Base-by-base conservation (phyloP, 2,329 filamentous ascomycete genomes). In the Botrytis squamosa region DNA sequence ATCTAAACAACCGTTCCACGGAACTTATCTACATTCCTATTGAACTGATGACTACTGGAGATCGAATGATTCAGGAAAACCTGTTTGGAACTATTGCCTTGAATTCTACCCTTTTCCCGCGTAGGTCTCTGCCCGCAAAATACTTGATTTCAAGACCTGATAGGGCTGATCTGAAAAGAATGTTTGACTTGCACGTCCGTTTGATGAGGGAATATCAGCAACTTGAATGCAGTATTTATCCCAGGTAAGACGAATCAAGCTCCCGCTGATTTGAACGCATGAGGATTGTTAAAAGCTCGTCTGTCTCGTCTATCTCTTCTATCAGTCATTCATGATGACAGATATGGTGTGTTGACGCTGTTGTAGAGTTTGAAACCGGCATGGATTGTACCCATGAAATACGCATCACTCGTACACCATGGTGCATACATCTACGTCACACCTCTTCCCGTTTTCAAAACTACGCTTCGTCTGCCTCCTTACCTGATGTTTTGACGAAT, bases 401-500 rank as follows among this genome's bases (percentile, higher is more conserved):
- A 12, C 4, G 9, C 46, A 52, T 12, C 22, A 52, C 22, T 25
- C 22, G 46, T 25, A 16, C 2, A 52, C 0, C 49, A 52, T 52
- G 25, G 25, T 12, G 12, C 10, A 12, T n/a, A 3, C 12, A 52
- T 52, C 25, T n/a, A 14, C 12, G 25, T 52, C 25, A 12, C 22
- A 52, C 14, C 4, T n/a, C 25, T n/a, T 0, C 10, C 25, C 10
- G 2, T n/a, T n/a, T 6, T 5, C 25, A 3, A 14, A 7, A n/a
- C 49, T 9, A n/a, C 25, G 49, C n/a, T 14, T 14, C 1, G 25
- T 0, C 25, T n/a, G 12, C 12, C 49, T n/a, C 10, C 49, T n/a
- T 1, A 1, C 25, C 49, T 14, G 25, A n/a, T n/a, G 1, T 52
- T n/a, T 52, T 14, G 49, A 16, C 49, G 22, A n/a, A 52, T n/a